A percentile compares a stretch with the other conserved stretches of the same genome.
These are phyloP conservation scores for Dryadomyces sulphureus DNA, from an alignment of 2,329 filamentous ascomycete genomes.

Conservation along the genomic window DNA sequence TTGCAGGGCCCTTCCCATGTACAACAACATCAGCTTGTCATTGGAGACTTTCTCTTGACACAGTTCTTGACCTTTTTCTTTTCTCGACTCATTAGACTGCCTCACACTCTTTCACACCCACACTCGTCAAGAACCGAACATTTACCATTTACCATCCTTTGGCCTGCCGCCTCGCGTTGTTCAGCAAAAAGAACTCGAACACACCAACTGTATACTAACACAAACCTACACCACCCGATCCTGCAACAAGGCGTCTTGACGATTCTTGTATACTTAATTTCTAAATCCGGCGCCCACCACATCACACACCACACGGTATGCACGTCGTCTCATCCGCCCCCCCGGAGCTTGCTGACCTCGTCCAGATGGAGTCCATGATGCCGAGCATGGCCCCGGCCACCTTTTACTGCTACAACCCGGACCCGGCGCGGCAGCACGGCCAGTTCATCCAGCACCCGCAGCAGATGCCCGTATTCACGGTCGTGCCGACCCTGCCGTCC, in stretches of 20 bases:
- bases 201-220: slow-evolving; percentile 15
- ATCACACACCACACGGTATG: not conserved
- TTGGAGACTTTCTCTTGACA: not conserved
- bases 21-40: slow-evolving; percentile 15
- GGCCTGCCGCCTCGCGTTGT: slow-evolving; percentile 17
- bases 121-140: slow-evolving; percentile 15
- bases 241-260: not conserved
- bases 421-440: slow-evolving; percentile 59
- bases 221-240: not conserved
- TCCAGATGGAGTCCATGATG: slow-evolving; percentile 50
- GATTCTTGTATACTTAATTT: slow-evolving; percentile 6
- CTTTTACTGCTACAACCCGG: slow-evolving; percentile 80
- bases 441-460: slow-evolving; percentile 53
- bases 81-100: slow-evolving; percentile 10
- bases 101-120: slow-evolving; percentile 27
- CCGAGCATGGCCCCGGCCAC: slow-evolving; percentile 52
- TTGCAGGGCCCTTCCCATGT: slow-evolving; percentile 12
- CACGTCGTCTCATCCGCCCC: not conserved
- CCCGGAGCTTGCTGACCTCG: not conserved
- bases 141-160: slow-evolving; percentile 22
- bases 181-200: slow-evolving; percentile 10
- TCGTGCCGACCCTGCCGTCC: slow-evolving; percentile 43
- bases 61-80: slow-evolving; percentile 10
- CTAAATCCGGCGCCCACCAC: slow-evolving; percentile 10
- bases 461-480: slow-evolving; percentile 37